These are phyloP conservation scores for Solidago caesia DNA, from an alignment of 129 eudicot species.

Conservation along the genomic window DNA sequence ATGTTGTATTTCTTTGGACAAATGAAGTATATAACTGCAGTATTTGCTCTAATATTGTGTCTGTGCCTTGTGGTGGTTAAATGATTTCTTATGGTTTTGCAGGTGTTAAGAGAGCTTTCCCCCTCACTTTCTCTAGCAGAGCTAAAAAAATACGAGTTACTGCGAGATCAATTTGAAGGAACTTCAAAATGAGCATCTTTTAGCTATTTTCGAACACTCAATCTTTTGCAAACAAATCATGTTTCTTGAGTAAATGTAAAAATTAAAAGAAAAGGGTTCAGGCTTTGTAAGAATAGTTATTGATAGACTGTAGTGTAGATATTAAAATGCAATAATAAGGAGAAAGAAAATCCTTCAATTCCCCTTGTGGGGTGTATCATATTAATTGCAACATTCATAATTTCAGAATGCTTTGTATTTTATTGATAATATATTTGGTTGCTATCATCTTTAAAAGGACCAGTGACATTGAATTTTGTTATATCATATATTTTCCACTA, in stretches of 20 bases:
- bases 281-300: not conserved
- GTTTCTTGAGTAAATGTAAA: not conserved
- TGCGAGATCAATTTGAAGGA: conserved; percentile 85
- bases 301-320: not conserved
- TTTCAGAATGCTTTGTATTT: conserved; percentile 3
- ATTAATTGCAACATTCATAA: conserved; percentile 2
- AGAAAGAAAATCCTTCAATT: not conserved
- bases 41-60: not conserved
- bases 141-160: conserved; percentile 68
- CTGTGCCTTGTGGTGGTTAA: not conserved
- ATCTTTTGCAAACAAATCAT: not conserved
- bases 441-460: conserved; percentile 11
- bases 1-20: not conserved
- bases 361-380: not conserved
- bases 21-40: not conserved
- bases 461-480: not conserved
- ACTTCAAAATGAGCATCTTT: conserved; percentile 37
- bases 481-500: not conserved
- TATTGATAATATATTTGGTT: conserved; percentile 12
- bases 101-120: conserved; percentile 70
- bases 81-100: conserved; percentile 21
- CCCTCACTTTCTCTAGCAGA: conserved; percentile 83
- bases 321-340: not conserved
- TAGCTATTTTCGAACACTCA: not conserved
- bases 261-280: not conserved